A percentile compares a stretch with the other conserved stretches of the same genome.
These are phyloP conservation scores for Catharanthus roseus DNA, from an alignment of 257 asterid genomes.

Conservation along the genomic window DNA sequence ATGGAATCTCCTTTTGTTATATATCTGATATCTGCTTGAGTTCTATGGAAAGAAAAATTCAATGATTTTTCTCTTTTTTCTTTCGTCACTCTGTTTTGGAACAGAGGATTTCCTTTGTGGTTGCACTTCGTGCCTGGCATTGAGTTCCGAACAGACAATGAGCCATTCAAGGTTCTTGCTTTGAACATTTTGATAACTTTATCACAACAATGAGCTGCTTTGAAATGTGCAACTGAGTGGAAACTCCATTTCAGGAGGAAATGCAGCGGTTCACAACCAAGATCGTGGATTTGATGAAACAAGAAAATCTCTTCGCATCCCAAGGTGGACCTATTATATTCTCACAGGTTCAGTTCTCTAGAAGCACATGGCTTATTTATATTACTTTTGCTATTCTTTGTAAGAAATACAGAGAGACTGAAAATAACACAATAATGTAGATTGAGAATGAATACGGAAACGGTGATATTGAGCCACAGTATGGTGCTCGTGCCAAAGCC, in stretches of 20 bases:
- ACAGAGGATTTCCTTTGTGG: slow-evolving; percentile 96
- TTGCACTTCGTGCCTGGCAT: slow-evolving; percentile 83
- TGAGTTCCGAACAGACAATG: slow-evolving; percentile 62
- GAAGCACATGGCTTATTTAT: not conserved
- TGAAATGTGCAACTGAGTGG: not conserved
- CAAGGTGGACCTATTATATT: slow-evolving; percentile 90
- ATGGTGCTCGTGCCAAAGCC: slow-evolving; percentile 59
- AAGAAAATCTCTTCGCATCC: slow-evolving; percentile 71
- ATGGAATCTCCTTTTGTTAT: not conserved
- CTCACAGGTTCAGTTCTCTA: slow-evolving; percentile 57
- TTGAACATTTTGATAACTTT: not conserved
- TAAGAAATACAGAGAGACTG: not conserved
- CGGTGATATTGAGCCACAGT: slow-evolving; percentile 34
- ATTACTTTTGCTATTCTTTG: not conserved
- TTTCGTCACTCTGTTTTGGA: slow-evolving; percentile 5
- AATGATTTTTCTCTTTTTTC: not conserved
- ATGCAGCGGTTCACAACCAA: slow-evolving; percentile 83
- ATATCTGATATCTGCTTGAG: not conserved
- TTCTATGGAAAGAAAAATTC: not conserved
- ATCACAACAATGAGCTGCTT: not conserved
- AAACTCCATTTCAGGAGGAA: slow-evolving; percentile 49
- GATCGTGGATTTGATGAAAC: slow-evolving; percentile 82
- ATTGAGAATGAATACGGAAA: slow-evolving; percentile 95
- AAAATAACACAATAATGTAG: slow-evolving; percentile 24
- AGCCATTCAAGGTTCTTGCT: slow-evolving; percentile 63